Base-by-base conservation (phyloP, 805 yeast species). In the Cyberlindnera mississippiensis region DNA sequence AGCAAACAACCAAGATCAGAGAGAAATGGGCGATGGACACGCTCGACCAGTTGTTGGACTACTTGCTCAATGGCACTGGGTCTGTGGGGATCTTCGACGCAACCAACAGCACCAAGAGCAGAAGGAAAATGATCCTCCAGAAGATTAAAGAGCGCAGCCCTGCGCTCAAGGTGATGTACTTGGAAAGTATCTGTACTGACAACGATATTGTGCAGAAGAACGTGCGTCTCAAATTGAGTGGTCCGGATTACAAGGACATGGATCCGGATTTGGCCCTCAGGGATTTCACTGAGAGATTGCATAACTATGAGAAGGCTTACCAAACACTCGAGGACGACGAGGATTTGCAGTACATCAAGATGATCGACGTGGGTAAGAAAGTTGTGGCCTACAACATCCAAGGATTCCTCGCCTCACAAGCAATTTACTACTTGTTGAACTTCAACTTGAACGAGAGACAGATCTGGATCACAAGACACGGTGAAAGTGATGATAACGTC, bases 11-110 rank as follows among this genome's bases (percentile, higher is more conserved):
- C 4, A 68, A 72, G 26, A 67, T 88, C 34, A 75, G 98, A 46
- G 97, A 91, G 56, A 76, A 84, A 61, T 93, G 98, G 98, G 99
- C 99, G 0, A 81, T 84, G 79, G 96, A 91, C 50, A 91, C 99
- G 0, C 67, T 91, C 43, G 91, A 88, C 46, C 85, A 83, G 55
- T 64, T 91, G 41, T 67, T 91, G 28, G 91, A 90, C 52, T 90
- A 86, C 63, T 74, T 93, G 4, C 60, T 89, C 36, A 72, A 77
- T 12, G 95, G 88, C 0, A 78, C 81, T 26, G 98, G 98, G 2
- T 80, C 90, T 6, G 96, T 91, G 8, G 99, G 97, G 2, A 87
- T 91, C 9, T 84, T 85, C 60, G 95, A 85, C 63, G 93, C 93
- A 1, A 85, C 95, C 1, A 85, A 85, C 57, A 78, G 87, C 3